phyloP scores from a whole-genome alignment of 148 eudicot genomes.

The Camellia sinensis region DNA sequence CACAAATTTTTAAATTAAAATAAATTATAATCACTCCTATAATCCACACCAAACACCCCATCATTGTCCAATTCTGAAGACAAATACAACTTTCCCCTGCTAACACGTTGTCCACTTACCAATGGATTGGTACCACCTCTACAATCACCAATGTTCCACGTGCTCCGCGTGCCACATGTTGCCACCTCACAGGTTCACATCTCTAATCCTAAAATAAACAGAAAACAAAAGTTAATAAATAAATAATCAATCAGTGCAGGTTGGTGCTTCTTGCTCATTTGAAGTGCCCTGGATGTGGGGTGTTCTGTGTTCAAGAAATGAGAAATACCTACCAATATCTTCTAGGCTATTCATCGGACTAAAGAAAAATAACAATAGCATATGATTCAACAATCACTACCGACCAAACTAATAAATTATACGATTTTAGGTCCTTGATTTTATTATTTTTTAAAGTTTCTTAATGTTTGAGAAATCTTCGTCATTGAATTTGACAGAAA shows the following conservation, averaged over 20 bases:
- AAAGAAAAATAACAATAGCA: no score
- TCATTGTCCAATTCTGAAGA: no score
- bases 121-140: background rate
- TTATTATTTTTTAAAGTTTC: background rate
- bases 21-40: no score
- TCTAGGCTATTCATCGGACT: no score
- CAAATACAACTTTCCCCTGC: no score
- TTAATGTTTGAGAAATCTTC: background rate
- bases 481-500: background rate
- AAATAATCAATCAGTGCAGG: background rate
- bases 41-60: no score
- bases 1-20: no score
- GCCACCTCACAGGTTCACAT: background rate
- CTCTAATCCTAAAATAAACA: background rate
- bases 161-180: background rate
- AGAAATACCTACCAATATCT: background rate
- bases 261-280: background rate
- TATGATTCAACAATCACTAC: no score
- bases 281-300: background rate
- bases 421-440: background rate
- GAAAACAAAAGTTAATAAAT: background rate
- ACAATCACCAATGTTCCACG: background rate
- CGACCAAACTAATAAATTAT: no score
- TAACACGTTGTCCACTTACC: no score
- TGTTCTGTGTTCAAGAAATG: background rate